Evolutionary conservation across 2,329 filamentous ascomycete genomes (phyloP).

Genomic region (Paracamarosporium sp.): DNA sequence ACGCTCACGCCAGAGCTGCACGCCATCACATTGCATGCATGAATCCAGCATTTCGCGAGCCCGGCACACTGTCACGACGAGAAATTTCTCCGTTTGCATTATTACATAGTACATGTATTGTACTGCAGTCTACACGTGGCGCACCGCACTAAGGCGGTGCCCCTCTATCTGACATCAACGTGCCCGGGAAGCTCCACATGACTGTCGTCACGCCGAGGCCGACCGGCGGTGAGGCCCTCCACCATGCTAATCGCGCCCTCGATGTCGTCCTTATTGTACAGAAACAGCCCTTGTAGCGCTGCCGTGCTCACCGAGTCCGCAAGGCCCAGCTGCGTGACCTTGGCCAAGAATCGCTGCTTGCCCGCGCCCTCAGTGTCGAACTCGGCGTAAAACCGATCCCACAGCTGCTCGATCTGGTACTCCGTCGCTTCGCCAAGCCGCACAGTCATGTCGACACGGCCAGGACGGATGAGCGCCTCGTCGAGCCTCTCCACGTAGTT

Average conservation of each 20-base stretch:
- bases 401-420: slow-evolving; percentile 85
- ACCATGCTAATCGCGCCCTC: slow-evolving; percentile 85
- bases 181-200: slow-evolving; percentile 41
- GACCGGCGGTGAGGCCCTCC: slow-evolving; percentile 60
- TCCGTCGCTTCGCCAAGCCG: slow-evolving; percentile 86
- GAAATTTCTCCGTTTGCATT: neutral
- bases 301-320: slow-evolving; percentile 82
- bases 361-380: slow-evolving; percentile 70
- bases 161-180: slow-evolving; percentile 32
- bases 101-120: neutral
- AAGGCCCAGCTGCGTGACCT: slow-evolving; percentile 73
- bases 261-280: slow-evolving; percentile 93
- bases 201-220: slow-evolving; percentile 25
- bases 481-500: slow-evolving; percentile 93
- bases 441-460: slow-evolving; percentile 91
- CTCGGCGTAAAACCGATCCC: slow-evolving; percentile 94
- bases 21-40: slow-evolving; percentile 6
- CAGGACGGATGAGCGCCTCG: slow-evolving; percentile 86
- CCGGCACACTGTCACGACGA: neutral
- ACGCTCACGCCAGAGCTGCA: slow-evolving; percentile 7
- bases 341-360: slow-evolving; percentile 72
- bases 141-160: slow-evolving; percentile 9
- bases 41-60: neutral
- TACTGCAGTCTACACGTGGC: slow-evolving; percentile 14
- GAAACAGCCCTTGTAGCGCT: slow-evolving; percentile 89